These are phyloP conservation scores for Lasiodiplodia citricola DNA, from an alignment of 2,329 filamentous ascomycete genomes.

Conservation along the genomic window DNA sequence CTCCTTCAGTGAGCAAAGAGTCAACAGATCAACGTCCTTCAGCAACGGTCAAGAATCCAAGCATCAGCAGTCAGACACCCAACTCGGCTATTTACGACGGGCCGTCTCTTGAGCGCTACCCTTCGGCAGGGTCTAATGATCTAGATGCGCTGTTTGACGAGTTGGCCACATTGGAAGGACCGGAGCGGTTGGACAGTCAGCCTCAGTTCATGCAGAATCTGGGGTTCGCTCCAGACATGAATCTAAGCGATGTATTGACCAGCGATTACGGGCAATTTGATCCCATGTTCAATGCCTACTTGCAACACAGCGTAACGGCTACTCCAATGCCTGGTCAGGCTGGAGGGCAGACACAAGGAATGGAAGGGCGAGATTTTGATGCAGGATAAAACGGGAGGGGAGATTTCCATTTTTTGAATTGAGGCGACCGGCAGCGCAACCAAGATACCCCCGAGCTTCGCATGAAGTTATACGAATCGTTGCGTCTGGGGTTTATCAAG, in stretches of 20 bases:
- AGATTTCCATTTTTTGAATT: neutral
- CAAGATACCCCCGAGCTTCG: neutral
- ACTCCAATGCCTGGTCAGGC: neutral
- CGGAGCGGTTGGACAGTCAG: constrained; percentile 59
- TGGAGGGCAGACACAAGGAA: constrained; percentile 3
- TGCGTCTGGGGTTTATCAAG: neutral
- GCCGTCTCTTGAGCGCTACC: constrained; percentile 36
- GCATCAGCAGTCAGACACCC: constrained; percentile 23
- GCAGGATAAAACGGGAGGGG: neutral
- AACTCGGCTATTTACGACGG: constrained; percentile 29
- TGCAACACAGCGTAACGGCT: constrained; percentile 5
- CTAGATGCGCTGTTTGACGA: constrained; percentile 63
- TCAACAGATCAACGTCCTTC: neutral
- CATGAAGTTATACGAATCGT: neutral
- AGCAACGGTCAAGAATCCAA: neutral
- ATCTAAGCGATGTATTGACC: constrained; percentile 59
- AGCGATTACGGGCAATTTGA: constrained; percentile 43
- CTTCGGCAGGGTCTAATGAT: constrained; percentile 48
- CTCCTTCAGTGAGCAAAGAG: constrained; percentile 7
- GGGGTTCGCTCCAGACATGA: constrained; percentile 67
- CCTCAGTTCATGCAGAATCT: constrained; percentile 71
- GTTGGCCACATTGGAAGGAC: constrained; percentile 61
- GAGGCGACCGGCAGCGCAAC: neutral
- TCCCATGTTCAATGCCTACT: constrained; percentile 21
- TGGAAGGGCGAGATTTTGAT: constrained; percentile 16